These are phyloP conservation scores for Immersiporthe knoxdaviesiana DNA, from an alignment of 2,329 filamentous ascomycete genomes.

Conservation along the genomic window DNA sequence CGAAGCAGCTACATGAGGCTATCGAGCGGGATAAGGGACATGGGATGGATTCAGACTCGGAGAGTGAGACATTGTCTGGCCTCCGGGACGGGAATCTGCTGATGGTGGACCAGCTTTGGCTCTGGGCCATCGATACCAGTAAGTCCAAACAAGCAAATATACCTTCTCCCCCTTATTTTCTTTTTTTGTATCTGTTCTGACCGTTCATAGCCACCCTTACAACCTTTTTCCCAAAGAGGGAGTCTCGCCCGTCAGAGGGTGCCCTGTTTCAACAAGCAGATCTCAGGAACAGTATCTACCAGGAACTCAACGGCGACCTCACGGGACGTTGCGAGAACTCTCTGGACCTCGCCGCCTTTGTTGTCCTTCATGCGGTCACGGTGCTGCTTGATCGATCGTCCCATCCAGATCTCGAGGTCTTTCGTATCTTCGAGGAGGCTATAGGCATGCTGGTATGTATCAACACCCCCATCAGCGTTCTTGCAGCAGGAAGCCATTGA, in stretches of 20 bases:
- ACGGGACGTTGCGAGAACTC: constrained; percentile 65
- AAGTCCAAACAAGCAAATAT: constrained; percentile 33
- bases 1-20: constrained; percentile 24
- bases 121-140: constrained; percentile 61
- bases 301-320: constrained; percentile 67
- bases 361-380: constrained; percentile 63
- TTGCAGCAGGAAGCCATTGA: constrained; percentile 1
- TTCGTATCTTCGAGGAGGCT: constrained; percentile 68
- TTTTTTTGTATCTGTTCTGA: not conserved
- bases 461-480: constrained; percentile 15
- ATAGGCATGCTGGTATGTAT: constrained; percentile 63
- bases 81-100: constrained; percentile 57
- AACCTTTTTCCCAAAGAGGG: constrained; percentile 59
- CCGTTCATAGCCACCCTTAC: constrained; percentile 48
- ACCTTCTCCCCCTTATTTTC: too few species aligned
- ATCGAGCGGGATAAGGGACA: constrained; percentile 26
- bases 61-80: constrained; percentile 32
- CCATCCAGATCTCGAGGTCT: constrained; percentile 64
- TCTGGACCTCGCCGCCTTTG: constrained; percentile 64
- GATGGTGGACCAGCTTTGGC: constrained; percentile 71
- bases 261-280: constrained; percentile 64
- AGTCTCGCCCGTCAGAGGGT: constrained; percentile 58
- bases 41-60: constrained; percentile 30
- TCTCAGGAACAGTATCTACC: constrained; percentile 65
- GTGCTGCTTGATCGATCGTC: constrained; percentile 63